These are phyloP conservation scores for Saprolegnia diclina DNA, from an alignment of 352 stramenopile species.

Conservation along the genomic window DNA sequence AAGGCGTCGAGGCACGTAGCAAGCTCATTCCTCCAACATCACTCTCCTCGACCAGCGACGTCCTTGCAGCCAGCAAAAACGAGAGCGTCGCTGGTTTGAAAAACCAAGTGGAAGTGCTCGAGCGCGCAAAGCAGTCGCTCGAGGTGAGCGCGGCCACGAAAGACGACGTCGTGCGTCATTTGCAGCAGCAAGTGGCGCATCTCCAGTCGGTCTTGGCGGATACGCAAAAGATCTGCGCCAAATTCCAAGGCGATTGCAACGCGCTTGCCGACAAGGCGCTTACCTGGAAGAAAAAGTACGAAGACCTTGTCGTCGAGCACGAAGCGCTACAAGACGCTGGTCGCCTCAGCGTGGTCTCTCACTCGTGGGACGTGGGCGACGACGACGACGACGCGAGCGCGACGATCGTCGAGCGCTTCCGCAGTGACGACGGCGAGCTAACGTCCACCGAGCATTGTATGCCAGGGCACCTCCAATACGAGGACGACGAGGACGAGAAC, in stretches of 20 bases:
- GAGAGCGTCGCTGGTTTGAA: not conserved
- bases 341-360: not conserved
- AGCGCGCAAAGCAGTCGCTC: not conserved
- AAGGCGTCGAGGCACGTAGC: too few species aligned
- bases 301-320: not conserved
- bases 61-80: too few species aligned
- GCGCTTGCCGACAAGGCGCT: slow-evolving; percentile 20
- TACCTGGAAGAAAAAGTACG: slow-evolving; percentile 24
- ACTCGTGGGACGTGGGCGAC: not conserved
- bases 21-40: too few species aligned
- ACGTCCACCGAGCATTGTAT: not conserved
- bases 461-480: not conserved
- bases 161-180: not conserved
- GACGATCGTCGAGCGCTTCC: not conserved
- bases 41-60: too few species aligned
- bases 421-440: not conserved
- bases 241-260: slow-evolving; percentile 18
- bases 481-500: too few species aligned
- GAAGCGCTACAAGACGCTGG: not conserved
- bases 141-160: not conserved
- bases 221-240: not conserved
- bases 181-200: not conserved
- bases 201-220: not conserved
- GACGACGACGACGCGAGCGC: not conserved
- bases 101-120: not conserved